Percentiles rank a stretch among this genome's conserved stretches.
phyloP scores from a whole-genome alignment of 208 protist genomes.

The Wallacemonas rigidus region DNA sequence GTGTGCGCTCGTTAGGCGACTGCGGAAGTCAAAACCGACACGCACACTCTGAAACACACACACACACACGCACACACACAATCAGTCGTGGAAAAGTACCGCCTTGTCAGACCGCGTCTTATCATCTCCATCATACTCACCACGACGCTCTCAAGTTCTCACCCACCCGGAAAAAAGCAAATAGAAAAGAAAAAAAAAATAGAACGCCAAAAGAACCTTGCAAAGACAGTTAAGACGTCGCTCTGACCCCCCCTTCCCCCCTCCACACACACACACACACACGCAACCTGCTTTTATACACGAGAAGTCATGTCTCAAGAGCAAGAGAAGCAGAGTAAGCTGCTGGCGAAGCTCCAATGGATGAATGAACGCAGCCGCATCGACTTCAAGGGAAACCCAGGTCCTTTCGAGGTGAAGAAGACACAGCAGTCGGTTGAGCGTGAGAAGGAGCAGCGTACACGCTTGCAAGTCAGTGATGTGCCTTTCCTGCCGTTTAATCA shows the following conservation, averaged over 20 bases:
- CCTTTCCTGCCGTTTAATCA: constrained; percentile 79
- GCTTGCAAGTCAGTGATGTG: constrained; percentile 37
- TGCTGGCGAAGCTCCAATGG: constrained; percentile 78
- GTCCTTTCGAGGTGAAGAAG: constrained; percentile 66
- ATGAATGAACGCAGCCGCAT: constrained; percentile 62
- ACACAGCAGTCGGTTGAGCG: constrained; percentile 64
- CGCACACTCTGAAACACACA: too few relatives aligned
- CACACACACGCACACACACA: too few relatives aligned
- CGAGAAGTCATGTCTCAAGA: constrained; percentile 32
- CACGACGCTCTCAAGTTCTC: too few relatives aligned
- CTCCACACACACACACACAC: neutral
- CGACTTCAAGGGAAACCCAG: constrained; percentile 84
- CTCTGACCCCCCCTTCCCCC: neutral
- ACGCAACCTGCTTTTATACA: neutral
- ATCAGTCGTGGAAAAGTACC: too few relatives aligned
- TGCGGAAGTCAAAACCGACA: too few relatives aligned
- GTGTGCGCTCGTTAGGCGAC: too few relatives aligned
- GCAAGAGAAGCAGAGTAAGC: constrained; percentile 50
- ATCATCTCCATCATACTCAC: too few relatives aligned
- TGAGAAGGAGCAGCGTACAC: constrained; percentile 26
- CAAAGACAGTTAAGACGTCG: neutral
- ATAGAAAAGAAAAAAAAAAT: too few relatives aligned
- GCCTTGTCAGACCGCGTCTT: too few relatives aligned
- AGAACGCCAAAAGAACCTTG: too few relatives aligned
- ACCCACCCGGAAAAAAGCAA: too few relatives aligned